Evolutionary conservation across 441 rosid species (phyloP), one percentile per base, ranked within the genome.

Genomic region (Pelargonium myrrhifolium): DNA sequence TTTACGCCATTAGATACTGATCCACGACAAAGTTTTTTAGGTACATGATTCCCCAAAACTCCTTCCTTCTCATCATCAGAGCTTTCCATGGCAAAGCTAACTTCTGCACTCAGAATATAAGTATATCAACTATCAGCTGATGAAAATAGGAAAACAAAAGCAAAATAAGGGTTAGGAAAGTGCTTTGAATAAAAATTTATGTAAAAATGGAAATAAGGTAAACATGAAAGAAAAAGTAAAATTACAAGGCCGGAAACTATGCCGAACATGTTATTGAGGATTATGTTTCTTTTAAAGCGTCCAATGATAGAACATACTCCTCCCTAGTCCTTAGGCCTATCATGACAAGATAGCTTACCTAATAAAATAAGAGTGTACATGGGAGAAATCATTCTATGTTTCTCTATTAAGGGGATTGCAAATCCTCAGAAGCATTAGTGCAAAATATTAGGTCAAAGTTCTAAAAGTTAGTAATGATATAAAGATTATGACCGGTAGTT

Each of bases 61-160:
- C 79, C 83, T 62, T 85, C 89, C 69, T 79, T 86, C 61, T 83
- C 89, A 63, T 84, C 91, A 69, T 81, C 89, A 65, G 84, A 79
- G 73, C 77, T 84, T 74, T 76, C 88, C 96, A 89, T 87, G 71
- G 69, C 35, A 61, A 77, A 61, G 20, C 68, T 53, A 62, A 61
- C 74, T 74, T 68, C 83, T 76, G 77, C 78, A 68, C 14, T 62
- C 28, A 65, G 62, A 5, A 65, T 43, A 68, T 12, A 62, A 11
- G 59, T 45, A 55, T 6, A 66, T 65, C 18, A 39, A 15, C 43
- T 20, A 68, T 39, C 56, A 63, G 56, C 62, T 1, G 12, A 10
- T 11, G 45, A 11, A 40, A 40, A 40, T 7, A 3, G 3, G 51
- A 45, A 10, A 45, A 9, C 51, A 45, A 3, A 45, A 45, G 51